These are phyloP conservation scores for Alternaria ethzedia DNA, from an alignment of 2,329 filamentous ascomycete genomes.

Conservation along the genomic window DNA sequence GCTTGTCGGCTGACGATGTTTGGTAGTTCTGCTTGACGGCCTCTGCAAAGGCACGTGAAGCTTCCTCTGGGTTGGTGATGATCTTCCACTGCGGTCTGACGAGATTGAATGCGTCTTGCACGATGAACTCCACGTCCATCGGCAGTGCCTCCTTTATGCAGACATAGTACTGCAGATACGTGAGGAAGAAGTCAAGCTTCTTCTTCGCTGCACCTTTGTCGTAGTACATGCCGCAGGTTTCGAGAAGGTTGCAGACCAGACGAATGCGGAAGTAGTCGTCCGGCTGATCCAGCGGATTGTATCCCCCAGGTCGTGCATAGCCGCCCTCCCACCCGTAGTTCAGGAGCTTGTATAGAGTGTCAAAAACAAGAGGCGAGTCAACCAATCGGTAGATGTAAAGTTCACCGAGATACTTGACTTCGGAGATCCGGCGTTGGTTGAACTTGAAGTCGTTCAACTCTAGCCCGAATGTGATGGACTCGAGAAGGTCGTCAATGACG, in stretches of 20 bases:
- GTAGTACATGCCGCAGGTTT: slow-evolving; percentile 96
- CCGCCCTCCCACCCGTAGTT: slow-evolving; percentile 88
- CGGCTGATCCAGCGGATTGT: slow-evolving; percentile 81
- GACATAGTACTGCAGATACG: slow-evolving; percentile 97
- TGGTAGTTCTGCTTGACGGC: slow-evolving; percentile 92
- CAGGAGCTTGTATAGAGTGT: slow-evolving; percentile 91
- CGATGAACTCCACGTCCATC: slow-evolving; percentile 96
- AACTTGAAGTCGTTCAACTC: slow-evolving; percentile 98
- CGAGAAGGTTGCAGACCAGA: slow-evolving; percentile 84
- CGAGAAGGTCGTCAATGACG: slow-evolving; percentile 91
- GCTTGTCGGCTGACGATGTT: slow-evolving; percentile 72
- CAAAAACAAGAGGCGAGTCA: slow-evolving; percentile 93
- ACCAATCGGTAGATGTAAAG: slow-evolving; percentile 98
- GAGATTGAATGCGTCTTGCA: slow-evolving; percentile 87
- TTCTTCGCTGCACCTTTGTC: slow-evolving; percentile 92
- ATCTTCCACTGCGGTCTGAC: slow-evolving; percentile 94
- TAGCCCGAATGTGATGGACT: slow-evolving; percentile 84
- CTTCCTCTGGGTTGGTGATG: slow-evolving; percentile 79
- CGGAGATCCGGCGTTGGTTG: slow-evolving; percentile 91
- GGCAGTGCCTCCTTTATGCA: slow-evolving; percentile 86
- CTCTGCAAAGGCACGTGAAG: slow-evolving; percentile 80
- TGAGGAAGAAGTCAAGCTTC: slow-evolving; percentile 96
- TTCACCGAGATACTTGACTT: slow-evolving; percentile 95
- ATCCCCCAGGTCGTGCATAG: slow-evolving; percentile 76
- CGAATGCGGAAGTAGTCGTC: slow-evolving; percentile 98